These are phyloP conservation scores for Mycena vitilis DNA, from an alignment of 768 basidiomycete species.

Conservation along the genomic window DNA sequence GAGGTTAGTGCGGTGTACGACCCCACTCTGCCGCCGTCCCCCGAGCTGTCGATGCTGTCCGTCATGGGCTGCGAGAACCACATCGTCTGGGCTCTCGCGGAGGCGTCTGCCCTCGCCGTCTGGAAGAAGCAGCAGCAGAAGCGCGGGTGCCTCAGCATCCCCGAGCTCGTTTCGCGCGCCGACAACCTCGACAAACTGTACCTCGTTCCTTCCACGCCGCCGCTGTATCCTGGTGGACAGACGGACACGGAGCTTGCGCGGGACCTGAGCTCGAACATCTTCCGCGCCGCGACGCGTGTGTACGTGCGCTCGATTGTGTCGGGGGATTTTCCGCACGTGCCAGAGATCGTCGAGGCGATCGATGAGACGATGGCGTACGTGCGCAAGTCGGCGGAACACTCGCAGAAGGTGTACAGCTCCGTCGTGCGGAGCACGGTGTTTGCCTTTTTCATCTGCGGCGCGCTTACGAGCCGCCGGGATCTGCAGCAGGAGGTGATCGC, in stretches of 20 bases:
- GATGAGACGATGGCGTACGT: conserved; percentile 64
- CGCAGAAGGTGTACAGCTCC: conserved; percentile 47
- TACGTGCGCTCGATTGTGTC: conserved; percentile 85
- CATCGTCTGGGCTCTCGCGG: neutral
- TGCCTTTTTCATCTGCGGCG: conserved; percentile 78
- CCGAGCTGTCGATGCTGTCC: conserved; percentile 77
- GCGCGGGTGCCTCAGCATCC: neutral
- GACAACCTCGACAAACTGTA: neutral
- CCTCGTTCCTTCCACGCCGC: neutral
- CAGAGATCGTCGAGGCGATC: conserved; percentile 69
- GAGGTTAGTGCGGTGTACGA: conserved; percentile 53
- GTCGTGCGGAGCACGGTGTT: conserved; percentile 86
- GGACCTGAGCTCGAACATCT: conserved; percentile 68
- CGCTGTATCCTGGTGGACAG: neutral
- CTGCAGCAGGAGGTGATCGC: conserved; percentile 57
- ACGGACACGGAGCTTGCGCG: conserved; percentile 46
- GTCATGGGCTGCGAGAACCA: conserved; percentile 50
- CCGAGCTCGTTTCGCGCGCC: neutral
- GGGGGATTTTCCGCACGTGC: conserved; percentile 73
- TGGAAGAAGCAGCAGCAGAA: neutral
- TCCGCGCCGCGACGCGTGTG: conserved; percentile 79
- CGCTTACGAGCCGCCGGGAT: conserved; percentile 58
- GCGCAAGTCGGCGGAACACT: conserved; percentile 50
- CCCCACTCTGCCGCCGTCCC: conserved; percentile 35
- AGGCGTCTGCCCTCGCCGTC: neutral